Evolutionary conservation across 495 filamentous ascomycete species (phyloP), one percentile per base, ranked within the genome.

Genomic region (Aspergillus ostianus): DNA sequence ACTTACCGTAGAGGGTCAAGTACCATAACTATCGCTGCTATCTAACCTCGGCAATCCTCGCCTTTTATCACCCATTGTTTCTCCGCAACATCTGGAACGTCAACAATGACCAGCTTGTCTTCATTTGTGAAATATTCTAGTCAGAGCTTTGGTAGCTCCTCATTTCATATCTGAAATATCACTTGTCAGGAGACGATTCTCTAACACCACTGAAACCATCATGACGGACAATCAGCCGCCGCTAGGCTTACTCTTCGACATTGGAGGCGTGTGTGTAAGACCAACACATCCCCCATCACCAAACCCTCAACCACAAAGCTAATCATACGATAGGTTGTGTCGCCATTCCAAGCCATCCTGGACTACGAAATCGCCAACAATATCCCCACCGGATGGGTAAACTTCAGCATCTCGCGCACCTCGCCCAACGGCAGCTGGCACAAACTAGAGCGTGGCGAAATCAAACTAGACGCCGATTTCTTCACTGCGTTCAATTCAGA

Each of bases 201-300:
- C 8, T 32, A 4, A 15, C 26, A 19, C 7, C 6, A 27, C 21
- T 7, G n/a, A 57, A 44, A 29, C 23, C 17, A 62, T 50, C 30
- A 82, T 82, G 80, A 57, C 70, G 47, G 64, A 69, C 44, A 65
- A 56, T 55, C 65, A 80, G 51, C 72, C 77, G 56, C 89, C 92
- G 19, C 87, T 92, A 67, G 92, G 90, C 57, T 76, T 97, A 29
- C 79, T 98, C 45, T 98, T 98, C 71, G 94, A 98, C 74, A 93
- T 98, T 68, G 94, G 94, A 48, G 94, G 94, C 61, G 94, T 98
- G 64, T 94, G 90, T 81, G 94, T 97, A 89, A 78, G 90, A 21
- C 46, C 36, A 21, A 46, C 4, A 18, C 18, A 36, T 20, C 6
- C 51, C 4, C 32, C 51, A 6, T 23, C 32, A 8, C 6, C 4